These are phyloP conservation scores for Arctostaphylos glauca DNA, from an alignment of 148 eudicot species.

Conservation along the genomic window DNA sequence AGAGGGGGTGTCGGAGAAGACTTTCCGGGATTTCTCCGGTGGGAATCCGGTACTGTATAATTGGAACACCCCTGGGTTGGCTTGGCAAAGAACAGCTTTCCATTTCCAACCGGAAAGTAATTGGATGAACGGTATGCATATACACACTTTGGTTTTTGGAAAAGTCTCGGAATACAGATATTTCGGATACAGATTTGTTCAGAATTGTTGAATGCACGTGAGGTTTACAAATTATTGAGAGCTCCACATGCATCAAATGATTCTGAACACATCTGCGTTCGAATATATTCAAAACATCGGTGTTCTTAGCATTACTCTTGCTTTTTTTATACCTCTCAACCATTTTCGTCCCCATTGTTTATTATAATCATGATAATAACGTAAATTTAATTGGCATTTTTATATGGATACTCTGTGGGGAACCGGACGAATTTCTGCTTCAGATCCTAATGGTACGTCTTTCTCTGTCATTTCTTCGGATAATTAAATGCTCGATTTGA, in stretches of 20 bases:
- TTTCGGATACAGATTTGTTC: no score
- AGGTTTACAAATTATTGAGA: no score
- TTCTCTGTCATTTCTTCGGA: neutral
- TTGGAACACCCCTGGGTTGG: conserved; percentile 75
- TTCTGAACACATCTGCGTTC: no score
- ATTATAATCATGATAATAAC: neutral
- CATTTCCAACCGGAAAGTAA: conserved; percentile 86
- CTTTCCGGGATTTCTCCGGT: conserved; percentile 25
- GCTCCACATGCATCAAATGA: no score
- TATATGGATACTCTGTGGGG: conserved; percentile 13
- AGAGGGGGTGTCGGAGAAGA: conserved; percentile 65
- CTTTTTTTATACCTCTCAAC: no score
- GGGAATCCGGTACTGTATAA: conserved; percentile 29
- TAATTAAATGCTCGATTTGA: neutral
- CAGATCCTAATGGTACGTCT: conserved; percentile 68
- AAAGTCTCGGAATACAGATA: no score
- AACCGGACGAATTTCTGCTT: neutral
- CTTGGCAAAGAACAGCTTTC: conserved; percentile 77
- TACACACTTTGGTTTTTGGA: neutral
- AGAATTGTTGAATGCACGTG: no score
- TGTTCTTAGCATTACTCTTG: neutral
- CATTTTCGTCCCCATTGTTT: no score
- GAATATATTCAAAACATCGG: no score
- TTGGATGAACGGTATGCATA: conserved; percentile 79
- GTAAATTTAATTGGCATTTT: neutral